Evolutionary conservation across 805 yeast genomes (phyloP), one percentile per base, ranked within the genome.

Genomic region (Myxozyma udenii): DNA sequence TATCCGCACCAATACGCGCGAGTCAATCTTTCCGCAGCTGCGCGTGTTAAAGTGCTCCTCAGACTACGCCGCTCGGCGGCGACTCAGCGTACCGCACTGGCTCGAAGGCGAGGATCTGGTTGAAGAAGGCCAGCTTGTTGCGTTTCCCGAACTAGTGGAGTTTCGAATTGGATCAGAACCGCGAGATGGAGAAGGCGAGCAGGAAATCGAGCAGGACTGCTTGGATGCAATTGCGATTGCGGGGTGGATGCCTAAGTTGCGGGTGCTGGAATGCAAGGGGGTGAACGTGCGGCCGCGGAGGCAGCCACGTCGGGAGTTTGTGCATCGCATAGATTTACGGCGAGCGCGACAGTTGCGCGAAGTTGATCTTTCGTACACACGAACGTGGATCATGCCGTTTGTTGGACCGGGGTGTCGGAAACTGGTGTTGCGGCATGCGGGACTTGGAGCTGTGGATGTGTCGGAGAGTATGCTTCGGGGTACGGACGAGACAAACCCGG

Each of bases 191-290:
- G 46, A 26, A n/a, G 40, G 48, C 18, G 54, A 50, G 19, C 54
- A 50, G 37, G 56, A 51, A n/a, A 14, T 51, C 14, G 56, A 51
- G 16, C 56, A 51, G 33, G 46, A 51, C 28, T 51, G 56, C 41
- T 25, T 51, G 19, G 52, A 51, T 25, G 30, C 48, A 12, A 39
- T 51, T 3, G 48, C 49, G 19, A 16, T 28, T 30, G 33, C 33
- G 14, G 33, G 33, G 9, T 51, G 56, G 56, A 51, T 48, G 52
- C 56, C 56, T n/a, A 51, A 51, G n/a, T 48, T 51, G 9, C 24
- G 44, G 35, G 44, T 48, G 3, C 25, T 51, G 32, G 12, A 33
- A 19, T 51, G 56, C 33, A 25, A 39, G 18, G 56, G 56, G 4
- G 48, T 51, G 18, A 48, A 44, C n/a, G 39, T 51, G 11, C 52